These are phyloP conservation scores for Beta macrorhiza DNA, from an alignment of 179 eudicot genomes.

Conservation along the genomic window DNA sequence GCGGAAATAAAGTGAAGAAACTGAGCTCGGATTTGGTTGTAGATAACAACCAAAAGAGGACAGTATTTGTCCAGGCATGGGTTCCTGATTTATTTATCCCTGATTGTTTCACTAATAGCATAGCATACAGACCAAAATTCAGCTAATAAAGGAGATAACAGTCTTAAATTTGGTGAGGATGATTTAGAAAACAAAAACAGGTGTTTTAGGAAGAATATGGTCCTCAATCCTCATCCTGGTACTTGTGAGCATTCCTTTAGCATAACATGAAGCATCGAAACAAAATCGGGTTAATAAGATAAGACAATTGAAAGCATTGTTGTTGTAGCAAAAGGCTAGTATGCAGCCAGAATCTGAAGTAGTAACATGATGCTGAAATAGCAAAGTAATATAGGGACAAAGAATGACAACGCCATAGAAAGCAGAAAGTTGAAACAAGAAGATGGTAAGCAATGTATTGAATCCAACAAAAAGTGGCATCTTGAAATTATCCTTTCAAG, in stretches of 20 bases:
- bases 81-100: not conserved
- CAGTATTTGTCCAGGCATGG: not conserved
- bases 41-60: not conserved
- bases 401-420: not conserved
- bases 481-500: too few relatives aligned
- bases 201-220: too few relatives aligned
- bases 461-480: too few relatives aligned
- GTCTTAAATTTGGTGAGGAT: too few relatives aligned
- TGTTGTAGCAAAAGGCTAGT: not conserved
- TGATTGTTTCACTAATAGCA: not conserved
- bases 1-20: not conserved
- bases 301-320: not conserved
- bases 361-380: not conserved
- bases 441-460: not conserved
- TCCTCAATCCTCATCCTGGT: too few relatives aligned
- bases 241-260: too few relatives aligned
- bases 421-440: not conserved
- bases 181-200: too few relatives aligned
- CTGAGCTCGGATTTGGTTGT: too few relatives aligned
- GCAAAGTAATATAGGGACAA: not conserved
- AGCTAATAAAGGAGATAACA: too few relatives aligned
- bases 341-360: not conserved
- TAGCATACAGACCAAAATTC: not conserved
- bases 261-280: too few relatives aligned
- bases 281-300: not conserved